Percentiles rank a stretch among this genome's conserved stretches.
These are phyloP conservation scores for Suhomyces panamericanus DNA, from an alignment of 1,139 yeast genomes.

Conservation along the genomic window DNA sequence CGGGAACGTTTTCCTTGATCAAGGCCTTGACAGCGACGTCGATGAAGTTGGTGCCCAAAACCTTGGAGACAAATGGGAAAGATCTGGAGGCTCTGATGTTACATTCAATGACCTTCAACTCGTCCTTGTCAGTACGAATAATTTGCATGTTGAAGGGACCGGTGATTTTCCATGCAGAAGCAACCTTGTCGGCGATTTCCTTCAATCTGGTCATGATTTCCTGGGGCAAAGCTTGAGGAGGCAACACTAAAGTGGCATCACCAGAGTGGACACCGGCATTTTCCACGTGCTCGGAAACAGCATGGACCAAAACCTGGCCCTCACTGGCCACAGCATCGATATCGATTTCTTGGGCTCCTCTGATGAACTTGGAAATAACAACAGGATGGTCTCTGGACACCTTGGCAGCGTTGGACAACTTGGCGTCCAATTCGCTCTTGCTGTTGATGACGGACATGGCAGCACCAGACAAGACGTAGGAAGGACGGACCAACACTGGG, in stretches of 20 bases:
- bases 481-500: slow-evolving; percentile 97
- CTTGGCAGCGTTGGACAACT: slow-evolving; percentile 82
- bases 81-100: slow-evolving; percentile 98
- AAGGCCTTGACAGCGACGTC: slow-evolving; percentile 91
- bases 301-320: slow-evolving; percentile 89
- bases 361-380: slow-evolving; percentile 92
- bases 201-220: slow-evolving; percentile 62
- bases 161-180: slow-evolving; percentile 89
- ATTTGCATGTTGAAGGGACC: slow-evolving; percentile 99
- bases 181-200: slow-evolving; percentile 88
- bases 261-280: slow-evolving; percentile 99
- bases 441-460: slow-evolving; percentile 93
- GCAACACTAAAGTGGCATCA: slow-evolving; percentile 92
- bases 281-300: slow-evolving; percentile 96
- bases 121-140: slow-evolving; percentile 63
- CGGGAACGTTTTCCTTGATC: slow-evolving; percentile 68
- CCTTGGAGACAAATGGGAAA: slow-evolving; percentile 98
- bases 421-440: slow-evolving; percentile 73
- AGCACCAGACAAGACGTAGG: slow-evolving; percentile 96
- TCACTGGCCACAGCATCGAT: slow-evolving; percentile 93
- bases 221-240: slow-evolving; percentile 76
- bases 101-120: slow-evolving; percentile 92
- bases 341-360: slow-evolving; percentile 95
- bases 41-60: slow-evolving; percentile 88
- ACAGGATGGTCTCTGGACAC: slow-evolving; percentile 97